Base-by-base conservation (phyloP, 208 protist genomes). In the Acanthamoeba healyi region DNA sequence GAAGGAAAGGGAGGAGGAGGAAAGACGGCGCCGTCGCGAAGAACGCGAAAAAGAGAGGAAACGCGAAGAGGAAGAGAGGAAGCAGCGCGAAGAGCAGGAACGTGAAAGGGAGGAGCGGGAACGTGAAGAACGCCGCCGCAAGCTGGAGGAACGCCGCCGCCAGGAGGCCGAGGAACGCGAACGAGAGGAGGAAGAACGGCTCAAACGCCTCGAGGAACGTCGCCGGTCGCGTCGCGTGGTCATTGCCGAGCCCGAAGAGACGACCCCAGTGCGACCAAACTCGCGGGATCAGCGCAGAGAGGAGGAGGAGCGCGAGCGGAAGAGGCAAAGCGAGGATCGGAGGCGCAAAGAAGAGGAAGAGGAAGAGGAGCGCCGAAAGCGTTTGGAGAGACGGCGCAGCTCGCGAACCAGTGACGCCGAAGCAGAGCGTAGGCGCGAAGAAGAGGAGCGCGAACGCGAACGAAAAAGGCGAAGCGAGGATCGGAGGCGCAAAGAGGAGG, bases 141-240 rank as follows among this genome's bases (percentile, higher is more conserved):
- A 81, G 29, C 38, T 81, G 70, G 70, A 81, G 40, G 70, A 81
- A 22, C 34, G 70, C 34, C 34, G 40, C 15, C 70, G 70, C 17
- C 34, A 81, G 70, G 70, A 81, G 70, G 70, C 34, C 14, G 70
- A 81, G 40, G 70, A 81, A 22, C 34, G 26, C 22, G 40, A 81
- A 22, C 40, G 38, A 22, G 40, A 81, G 70, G 34, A 81, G 19
- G 70, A 12, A 10, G 70, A 81, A 29, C 70, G 34, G 14, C 40
- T 81, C 29, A 63, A 63, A 22, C 56, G 56, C 22, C 56, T 63
- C 56, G 56, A 63, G 56, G 56, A 63, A 29, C 56, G 56, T 22
- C 56, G 56, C 56, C 56, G 56, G 56, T 63, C 56, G 15, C 56
- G 56, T 22, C 56, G 56, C 26, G 56, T 63, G 19, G 56, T 63